phyloP scores from a whole-genome alignment of 176 grass and related monocot genomes.

The Avena atlantica region DNA sequence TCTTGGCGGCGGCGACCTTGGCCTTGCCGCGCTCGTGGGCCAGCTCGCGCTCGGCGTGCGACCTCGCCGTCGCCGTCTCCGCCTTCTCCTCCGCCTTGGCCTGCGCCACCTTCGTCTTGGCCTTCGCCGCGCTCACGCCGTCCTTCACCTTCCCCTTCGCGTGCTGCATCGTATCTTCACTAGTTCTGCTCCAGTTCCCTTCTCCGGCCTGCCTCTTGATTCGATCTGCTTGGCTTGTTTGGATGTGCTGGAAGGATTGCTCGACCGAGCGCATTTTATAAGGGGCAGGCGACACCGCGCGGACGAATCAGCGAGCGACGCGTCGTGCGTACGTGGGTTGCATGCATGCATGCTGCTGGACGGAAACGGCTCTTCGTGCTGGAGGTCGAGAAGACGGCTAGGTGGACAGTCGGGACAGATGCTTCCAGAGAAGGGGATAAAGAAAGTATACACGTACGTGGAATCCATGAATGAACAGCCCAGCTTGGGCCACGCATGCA shows the following conservation, averaged over 20 bases:
- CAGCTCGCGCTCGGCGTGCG: slow-evolving; percentile 48
- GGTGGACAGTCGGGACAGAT: not conserved
- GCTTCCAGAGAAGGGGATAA: not conserved
- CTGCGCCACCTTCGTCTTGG: slow-evolving; percentile 52
- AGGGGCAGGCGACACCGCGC: not conserved
- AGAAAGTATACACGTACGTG: not conserved
- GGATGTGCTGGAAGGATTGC: not conserved
- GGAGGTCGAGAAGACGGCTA: not conserved
- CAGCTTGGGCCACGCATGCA: no score
- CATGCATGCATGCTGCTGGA: not conserved
- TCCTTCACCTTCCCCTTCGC: slow-evolving; percentile 64
- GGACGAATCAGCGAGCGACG: not conserved
- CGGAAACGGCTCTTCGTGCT: not conserved
- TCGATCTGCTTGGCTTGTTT: not conserved
- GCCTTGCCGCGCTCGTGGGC: slow-evolving; percentile 64
- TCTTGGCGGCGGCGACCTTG: slow-evolving; percentile 62
- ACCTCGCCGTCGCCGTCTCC: slow-evolving; percentile 50
- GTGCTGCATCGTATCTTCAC: not conserved
- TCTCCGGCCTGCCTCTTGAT: no score
- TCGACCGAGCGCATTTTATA: not conserved
- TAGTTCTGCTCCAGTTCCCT: not conserved
- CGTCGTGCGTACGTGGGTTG: not conserved
- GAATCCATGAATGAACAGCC: not conserved
- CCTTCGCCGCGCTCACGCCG: slow-evolving; percentile 49
- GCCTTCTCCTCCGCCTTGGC: slow-evolving; percentile 57